phyloP scores from a whole-genome alignment of 495 filamentous ascomycete species.

The Antarctomyces pellizariae region DNA sequence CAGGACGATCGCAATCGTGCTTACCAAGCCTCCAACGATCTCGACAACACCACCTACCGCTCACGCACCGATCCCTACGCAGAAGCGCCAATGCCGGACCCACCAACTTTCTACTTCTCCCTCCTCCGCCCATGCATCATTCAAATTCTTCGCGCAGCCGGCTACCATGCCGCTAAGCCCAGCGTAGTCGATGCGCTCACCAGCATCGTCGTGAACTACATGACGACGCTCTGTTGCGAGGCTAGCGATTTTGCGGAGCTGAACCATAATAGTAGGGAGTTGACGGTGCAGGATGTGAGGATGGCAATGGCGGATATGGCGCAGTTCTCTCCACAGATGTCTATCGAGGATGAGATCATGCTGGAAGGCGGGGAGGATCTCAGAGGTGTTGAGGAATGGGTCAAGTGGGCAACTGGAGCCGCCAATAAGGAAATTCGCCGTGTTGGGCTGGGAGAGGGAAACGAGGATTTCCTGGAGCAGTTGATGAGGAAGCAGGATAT shows the following conservation, averaged over 20 bases:
- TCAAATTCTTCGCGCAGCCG: conserved; percentile 67
- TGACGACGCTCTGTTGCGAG: conserved; percentile 38
- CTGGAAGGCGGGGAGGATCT: conserved; percentile 38
- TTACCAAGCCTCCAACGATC: too few relatives aligned
- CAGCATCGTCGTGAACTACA: conserved; percentile 51
- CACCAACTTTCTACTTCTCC: conserved; percentile 36
- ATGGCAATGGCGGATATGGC: conserved; percentile 61
- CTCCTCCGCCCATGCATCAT: conserved; percentile 63
- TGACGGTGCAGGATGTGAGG: conserved; percentile 46
- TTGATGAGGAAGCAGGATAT: conserved; percentile 67
- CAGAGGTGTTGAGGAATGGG: conserved; percentile 45
- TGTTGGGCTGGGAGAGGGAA: conserved; percentile 28
- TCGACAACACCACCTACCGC: too few relatives aligned
- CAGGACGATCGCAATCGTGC: too few relatives aligned
- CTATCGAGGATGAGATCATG: conserved; percentile 13
- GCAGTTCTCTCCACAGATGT: conserved; percentile 35
- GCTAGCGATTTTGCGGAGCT: conserved; percentile 33
- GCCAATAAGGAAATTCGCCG: conserved; percentile 49
- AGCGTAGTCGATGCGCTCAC: conserved; percentile 58
- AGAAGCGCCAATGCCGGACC: conserved; percentile 21
- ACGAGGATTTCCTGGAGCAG: conserved; percentile 42
- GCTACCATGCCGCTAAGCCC: conserved; percentile 52
- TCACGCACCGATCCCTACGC: too few relatives aligned
- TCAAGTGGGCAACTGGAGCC: conserved; percentile 47
- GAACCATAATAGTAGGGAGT: conserved; percentile 19